Evolutionary conservation across 352 stramenopile genomes (phyloP), one percentile per base, ranked within the genome.

Genomic region (Phytophthora foliorum): DNA sequence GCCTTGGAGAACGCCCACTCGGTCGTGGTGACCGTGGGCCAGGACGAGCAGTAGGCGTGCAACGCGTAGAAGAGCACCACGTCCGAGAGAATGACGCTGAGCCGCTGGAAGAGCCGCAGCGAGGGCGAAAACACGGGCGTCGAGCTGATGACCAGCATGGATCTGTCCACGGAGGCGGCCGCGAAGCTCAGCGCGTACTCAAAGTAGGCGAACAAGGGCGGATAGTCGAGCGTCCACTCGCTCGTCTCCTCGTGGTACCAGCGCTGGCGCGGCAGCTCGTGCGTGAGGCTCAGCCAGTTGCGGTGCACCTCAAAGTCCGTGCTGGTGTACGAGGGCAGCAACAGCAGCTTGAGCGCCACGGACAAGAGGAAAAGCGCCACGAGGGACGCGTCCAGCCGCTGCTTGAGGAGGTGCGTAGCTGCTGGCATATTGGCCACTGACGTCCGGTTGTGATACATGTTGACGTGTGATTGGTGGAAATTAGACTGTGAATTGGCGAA

Each of bases 261-360:
- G 48, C 91, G 36, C 6, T 58, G 77, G 2, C 94, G 63, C 9
- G 94, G 94, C 45, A 98, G 74, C 62, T 93, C 84, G 56, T 92
- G 69, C 13, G 97, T 99, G 62, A 99, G 90, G 27, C 95, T 97
- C 39, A 99, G 86, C 98, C 98, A 99, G 75, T 99, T 99, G 25
- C 97, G 93, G 79, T 99, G 98, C 10, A 99, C 98, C 75, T 99
- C 95, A 80, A 99, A 99, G 81, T 99, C 97, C 9, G 97, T 99
- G 53, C 92, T 98, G 36, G 81, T 85, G 82, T 99, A 99, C 7
- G 93, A 95, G 1, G 89, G 90, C 19, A 97, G 74, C 19, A 99
- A 83, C 32, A 99, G 75, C 46, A 97, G 58, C 80, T 97, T 98
- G 27, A 97, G 46, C 38, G 48, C 67, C n/a, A 89, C 71, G 17